These are phyloP conservation scores for Herpotrichia juniperi DNA, from an alignment of 2,329 filamentous ascomycete species.

Conservation along the genomic window DNA sequence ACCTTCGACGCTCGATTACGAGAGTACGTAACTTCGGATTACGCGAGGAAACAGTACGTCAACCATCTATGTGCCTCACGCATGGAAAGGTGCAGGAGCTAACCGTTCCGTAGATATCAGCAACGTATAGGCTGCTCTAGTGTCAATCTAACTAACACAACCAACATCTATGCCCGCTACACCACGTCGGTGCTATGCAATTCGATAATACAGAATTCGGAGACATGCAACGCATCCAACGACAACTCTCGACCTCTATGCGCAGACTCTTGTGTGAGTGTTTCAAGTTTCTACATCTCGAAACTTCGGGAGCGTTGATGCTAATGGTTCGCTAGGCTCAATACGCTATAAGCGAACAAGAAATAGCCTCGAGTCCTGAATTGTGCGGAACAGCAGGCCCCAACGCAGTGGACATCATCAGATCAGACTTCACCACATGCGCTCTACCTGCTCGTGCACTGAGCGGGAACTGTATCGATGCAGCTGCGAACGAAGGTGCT, in stretches of 20 bases:
- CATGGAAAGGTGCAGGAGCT: slow-evolving; percentile 28
- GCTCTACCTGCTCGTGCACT: slow-evolving; percentile 81
- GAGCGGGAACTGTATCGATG: slow-evolving; percentile 75
- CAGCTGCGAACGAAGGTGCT: slow-evolving; percentile 77
- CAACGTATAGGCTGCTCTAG: slow-evolving; percentile 78
- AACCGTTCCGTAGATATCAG: slow-evolving; percentile 70
- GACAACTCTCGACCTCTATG: slow-evolving; percentile 76
- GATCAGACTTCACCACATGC: slow-evolving; percentile 91
- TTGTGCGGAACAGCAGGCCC: slow-evolving; percentile 72
- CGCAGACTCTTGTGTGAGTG: slow-evolving; percentile 82
- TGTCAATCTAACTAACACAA: slow-evolving; percentile 78
- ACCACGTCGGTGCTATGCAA: slow-evolving; percentile 93
- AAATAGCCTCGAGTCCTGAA: slow-evolving; percentile 74
- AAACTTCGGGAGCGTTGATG: slow-evolving; percentile 21
- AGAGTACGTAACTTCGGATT: slow-evolving; percentile 75
- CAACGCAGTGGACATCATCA: slow-evolving; percentile 76
- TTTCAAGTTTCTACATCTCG: slow-evolving; percentile 3
- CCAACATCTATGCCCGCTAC: slow-evolving; percentile 87
- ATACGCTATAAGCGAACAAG: slow-evolving; percentile 86
- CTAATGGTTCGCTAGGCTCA: slow-evolving; percentile 64
- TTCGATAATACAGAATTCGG: slow-evolving; percentile 87
- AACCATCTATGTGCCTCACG: slow-evolving; percentile 9
- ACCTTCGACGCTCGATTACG: slow-evolving; percentile 80
- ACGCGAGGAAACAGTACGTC: slow-evolving; percentile 77
- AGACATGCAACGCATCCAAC: slow-evolving; percentile 69